Evolutionary conservation across 176 grass and related monocot species (phyloP).

Genomic region (Hyparrhenia diplandra): DNA sequence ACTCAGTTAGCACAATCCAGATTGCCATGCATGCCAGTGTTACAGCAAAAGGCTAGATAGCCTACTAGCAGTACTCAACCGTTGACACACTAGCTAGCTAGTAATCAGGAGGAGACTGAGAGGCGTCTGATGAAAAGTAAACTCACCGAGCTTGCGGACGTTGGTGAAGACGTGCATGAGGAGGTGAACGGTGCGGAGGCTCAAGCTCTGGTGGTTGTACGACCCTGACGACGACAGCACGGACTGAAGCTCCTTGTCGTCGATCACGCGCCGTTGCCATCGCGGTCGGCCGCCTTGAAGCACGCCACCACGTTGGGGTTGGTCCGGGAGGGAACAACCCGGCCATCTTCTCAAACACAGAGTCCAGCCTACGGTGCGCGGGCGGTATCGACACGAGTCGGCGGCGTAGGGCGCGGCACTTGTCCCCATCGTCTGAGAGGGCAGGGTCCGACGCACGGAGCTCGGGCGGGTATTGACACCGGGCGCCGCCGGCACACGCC

Average conservation of each 20-base stretch:
- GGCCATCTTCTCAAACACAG: no score
- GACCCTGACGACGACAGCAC: conserved; percentile 48
- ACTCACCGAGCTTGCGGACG: conserved; percentile 77
- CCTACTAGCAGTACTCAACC: neutral
- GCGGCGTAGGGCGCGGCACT: no score
- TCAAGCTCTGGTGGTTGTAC: conserved; percentile 85
- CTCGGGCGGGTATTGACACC: no score
- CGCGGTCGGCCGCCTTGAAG: conserved; percentile 88
- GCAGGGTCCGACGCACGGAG: no score
- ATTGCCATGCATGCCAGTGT: no score
- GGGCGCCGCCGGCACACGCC: no score
- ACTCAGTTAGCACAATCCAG: neutral
- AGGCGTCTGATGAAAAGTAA: no score
- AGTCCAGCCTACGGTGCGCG: no score
- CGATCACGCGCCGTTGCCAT: conserved; percentile 83
- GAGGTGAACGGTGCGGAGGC: conserved; percentile 85
- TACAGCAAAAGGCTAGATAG: neutral
- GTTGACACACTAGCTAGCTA: neutral
- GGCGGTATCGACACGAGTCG: no score
- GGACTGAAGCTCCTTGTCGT: conserved; percentile 94
- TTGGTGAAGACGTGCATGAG: conserved; percentile 99
- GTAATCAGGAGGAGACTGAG: no score
- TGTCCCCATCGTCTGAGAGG: no score
- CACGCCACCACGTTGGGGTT: conserved; percentile 90
- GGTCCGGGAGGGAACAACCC: conserved; percentile 63